Evolutionary conservation across 2,329 filamentous ascomycete genomes (phyloP).

Genomic region (Exophiala bonariae): DNA sequence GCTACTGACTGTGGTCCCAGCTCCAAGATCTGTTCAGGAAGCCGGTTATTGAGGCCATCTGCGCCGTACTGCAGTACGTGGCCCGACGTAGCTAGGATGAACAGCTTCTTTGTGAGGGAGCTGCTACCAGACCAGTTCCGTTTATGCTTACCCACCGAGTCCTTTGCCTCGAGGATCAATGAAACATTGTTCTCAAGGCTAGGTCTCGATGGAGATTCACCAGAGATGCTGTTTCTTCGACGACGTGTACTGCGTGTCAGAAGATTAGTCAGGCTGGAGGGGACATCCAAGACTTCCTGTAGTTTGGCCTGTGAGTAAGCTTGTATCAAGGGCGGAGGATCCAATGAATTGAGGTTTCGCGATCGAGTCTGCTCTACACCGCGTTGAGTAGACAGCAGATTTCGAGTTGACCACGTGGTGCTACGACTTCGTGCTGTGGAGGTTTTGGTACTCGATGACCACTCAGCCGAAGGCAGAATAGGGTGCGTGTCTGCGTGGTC

Average conservation of each 20-base stretch:
- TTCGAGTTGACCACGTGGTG: constrained; percentile 12
- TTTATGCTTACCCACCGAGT: constrained; percentile 30
- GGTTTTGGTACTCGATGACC: neutral
- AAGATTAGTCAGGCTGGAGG: constrained; percentile 46
- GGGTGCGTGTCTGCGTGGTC: neutral
- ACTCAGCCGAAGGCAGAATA: neutral
- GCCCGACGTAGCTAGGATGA: constrained; percentile 44
- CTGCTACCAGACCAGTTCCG: constrained; percentile 38
- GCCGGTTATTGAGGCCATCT: constrained; percentile 44
- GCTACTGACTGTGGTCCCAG: constrained; percentile 47
- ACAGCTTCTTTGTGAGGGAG: constrained; percentile 43
- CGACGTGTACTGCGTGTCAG: constrained; percentile 67
- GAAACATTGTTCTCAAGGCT: constrained; percentile 27
- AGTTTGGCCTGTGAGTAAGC: constrained; percentile 82
- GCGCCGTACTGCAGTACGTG: constrained; percentile 48
- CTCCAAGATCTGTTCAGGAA: constrained; percentile 49
- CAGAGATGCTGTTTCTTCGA: constrained; percentile 37
- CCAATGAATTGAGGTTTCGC: constrained; percentile 48
- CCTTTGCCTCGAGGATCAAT: constrained; percentile 36
- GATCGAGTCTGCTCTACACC: constrained; percentile 2
- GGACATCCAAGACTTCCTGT: constrained; percentile 68
- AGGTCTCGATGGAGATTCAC: constrained; percentile 7
- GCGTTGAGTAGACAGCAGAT: constrained; percentile 1
- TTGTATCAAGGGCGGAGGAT: constrained; percentile 77
- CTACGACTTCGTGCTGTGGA: constrained; percentile 3